Conservation (phyloP, 192 early-diverging fungal species). For the Coemansia guatemalensis region DNA sequence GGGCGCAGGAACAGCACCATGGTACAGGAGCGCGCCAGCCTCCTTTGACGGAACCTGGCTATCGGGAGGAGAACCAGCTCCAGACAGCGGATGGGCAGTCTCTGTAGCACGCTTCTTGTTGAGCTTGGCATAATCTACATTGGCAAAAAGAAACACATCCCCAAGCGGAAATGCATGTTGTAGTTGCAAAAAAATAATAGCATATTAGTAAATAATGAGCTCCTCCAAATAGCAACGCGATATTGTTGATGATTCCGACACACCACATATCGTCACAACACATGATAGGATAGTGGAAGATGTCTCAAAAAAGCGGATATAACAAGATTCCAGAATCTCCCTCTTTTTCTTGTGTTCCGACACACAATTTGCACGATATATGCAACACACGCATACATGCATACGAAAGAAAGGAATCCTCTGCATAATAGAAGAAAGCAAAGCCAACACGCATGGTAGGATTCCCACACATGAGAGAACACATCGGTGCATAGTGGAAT, state of each 20-base stretch:
- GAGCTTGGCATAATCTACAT: slow-evolving; percentile 56
- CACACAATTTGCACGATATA: neutral
- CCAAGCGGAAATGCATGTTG: neutral
- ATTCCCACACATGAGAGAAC: neutral
- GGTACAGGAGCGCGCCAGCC: neutral
- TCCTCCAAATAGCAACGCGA: too few relatives aligned
- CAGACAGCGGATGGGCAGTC: slow-evolving; percentile 13
- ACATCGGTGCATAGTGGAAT: neutral
- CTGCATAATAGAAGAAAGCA: slow-evolving; percentile 7
- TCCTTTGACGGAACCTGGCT: neutral
- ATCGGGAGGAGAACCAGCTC: slow-evolving; percentile 1
- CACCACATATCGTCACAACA: neutral
- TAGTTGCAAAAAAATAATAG: neutral
- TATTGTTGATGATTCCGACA: neutral
- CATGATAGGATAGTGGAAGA: neutral
- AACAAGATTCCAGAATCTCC: neutral
- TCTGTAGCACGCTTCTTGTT: slow-evolving; percentile 54
- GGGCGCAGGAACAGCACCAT: neutral
- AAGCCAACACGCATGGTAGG: neutral
- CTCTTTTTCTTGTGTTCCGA: neutral
- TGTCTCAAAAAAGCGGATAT: neutral
- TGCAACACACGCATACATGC: neutral
- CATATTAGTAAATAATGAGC: neutral
- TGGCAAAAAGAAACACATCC: neutral
- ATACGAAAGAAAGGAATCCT: neutral